Evolutionary conservation across 352 stramenopile genomes (phyloP).

Genomic region (Phytophthora sp.): DNA sequence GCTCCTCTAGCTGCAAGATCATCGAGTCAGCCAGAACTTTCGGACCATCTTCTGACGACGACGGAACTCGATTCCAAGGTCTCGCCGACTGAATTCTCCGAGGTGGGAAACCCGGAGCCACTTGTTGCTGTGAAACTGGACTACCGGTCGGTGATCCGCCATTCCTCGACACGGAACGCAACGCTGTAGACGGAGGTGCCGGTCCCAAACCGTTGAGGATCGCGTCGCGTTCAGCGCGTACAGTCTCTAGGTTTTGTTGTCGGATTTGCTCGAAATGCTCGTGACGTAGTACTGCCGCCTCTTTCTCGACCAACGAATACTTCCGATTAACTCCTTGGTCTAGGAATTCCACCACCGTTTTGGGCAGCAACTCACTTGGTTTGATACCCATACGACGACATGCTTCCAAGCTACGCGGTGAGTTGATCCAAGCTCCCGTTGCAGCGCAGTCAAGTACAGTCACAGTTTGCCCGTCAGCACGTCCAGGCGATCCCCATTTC

Average conservation of each 20-base stretch:
- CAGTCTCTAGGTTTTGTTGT: slow-evolving; percentile 62
- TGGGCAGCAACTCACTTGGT: slow-evolving; percentile 67
- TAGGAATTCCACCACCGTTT: slow-evolving; percentile 60
- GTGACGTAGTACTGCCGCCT: slow-evolving; percentile 69
- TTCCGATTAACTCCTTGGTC: slow-evolving; percentile 51
- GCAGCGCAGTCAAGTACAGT: slow-evolving; percentile 55
- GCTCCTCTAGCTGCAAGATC: slow-evolving; percentile 69
- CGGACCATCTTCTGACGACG: neutral
- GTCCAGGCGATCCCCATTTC: neutral
- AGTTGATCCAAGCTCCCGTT: slow-evolving; percentile 62
- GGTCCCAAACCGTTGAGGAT: slow-evolving; percentile 47
- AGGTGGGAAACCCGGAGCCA: slow-evolving; percentile 33
- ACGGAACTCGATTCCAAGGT: slow-evolving; percentile 8
- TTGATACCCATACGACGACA: slow-evolving; percentile 75
- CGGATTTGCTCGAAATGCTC: slow-evolving; percentile 76
- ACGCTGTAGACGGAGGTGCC: slow-evolving; percentile 36
- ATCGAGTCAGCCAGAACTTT: slow-evolving; percentile 47
- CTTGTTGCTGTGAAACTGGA: slow-evolving; percentile 23
- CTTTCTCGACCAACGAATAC: slow-evolving; percentile 74
- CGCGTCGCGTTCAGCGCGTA: slow-evolving; percentile 62
- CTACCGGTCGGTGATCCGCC: slow-evolving; percentile 18
- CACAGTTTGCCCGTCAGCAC: slow-evolving; percentile 49
- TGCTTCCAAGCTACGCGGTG: slow-evolving; percentile 70
- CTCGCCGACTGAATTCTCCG: slow-evolving; percentile 36
- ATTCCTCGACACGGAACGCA: slow-evolving; percentile 20